phyloP scores from a whole-genome alignment of 495 filamentous ascomycete genomes.

The Tuber melanosporum region DNA sequence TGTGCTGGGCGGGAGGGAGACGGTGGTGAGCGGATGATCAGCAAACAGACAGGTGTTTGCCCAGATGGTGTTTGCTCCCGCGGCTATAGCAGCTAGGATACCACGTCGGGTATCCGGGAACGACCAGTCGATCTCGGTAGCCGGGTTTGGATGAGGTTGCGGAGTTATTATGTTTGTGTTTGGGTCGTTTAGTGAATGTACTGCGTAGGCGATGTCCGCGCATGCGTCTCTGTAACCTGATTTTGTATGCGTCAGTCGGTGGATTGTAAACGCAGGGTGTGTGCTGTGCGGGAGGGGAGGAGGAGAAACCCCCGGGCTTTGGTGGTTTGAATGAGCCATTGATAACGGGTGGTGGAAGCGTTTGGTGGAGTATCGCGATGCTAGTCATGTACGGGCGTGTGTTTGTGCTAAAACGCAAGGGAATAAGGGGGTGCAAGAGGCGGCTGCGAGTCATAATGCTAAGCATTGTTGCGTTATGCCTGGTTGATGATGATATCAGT shows the following conservation, averaged over 20 bases:
- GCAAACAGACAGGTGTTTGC: neutral
- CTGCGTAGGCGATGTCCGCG: neutral
- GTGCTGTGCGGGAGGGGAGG: neutral
- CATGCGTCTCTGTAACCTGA: neutral
- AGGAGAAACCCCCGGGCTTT: neutral
- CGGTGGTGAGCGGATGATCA: neutral
- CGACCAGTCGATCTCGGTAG: neutral
- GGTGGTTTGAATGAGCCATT: neutral
- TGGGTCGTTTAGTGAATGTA: neutral
- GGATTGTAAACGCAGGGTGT: neutral
- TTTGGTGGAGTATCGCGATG: neutral
- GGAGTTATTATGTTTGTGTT: neutral
- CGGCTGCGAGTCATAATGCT: neutral
- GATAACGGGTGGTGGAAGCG: neutral
- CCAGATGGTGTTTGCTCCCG: neutral
- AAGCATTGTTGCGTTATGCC: neutral
- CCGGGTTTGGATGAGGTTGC: neutral
- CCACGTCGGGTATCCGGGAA: neutral
- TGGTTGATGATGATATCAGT: neutral
- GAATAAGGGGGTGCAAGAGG: neutral
- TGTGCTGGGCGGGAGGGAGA: neutral
- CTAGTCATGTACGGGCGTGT: neutral
- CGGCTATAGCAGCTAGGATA: neutral
- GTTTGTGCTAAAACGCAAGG: neutral
- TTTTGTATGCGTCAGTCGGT: neutral